Evolutionary conservation across 2,329 filamentous ascomycete species (phyloP).

Genomic region (Colletotrichum euphorbiae): DNA sequence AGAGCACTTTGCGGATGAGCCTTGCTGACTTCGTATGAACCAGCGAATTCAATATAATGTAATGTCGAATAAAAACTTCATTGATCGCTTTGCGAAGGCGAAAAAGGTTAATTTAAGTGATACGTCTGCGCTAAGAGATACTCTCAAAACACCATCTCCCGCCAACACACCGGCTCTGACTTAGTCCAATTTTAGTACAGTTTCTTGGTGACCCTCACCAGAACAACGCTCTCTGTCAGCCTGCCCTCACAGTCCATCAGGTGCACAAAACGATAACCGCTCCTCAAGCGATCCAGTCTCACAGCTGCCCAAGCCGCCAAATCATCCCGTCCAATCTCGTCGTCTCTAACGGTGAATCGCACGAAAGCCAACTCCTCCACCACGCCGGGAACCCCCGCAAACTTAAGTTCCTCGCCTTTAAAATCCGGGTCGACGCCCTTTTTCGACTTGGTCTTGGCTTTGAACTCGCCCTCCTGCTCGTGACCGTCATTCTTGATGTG

Average conservation of each 20-base stretch:
- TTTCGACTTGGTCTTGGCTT: constrained; percentile 69
- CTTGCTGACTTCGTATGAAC: not conserved
- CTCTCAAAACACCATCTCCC: not conserved
- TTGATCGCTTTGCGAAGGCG: not conserved
- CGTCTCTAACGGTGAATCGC: constrained; percentile 88
- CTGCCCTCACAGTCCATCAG: constrained; percentile 77
- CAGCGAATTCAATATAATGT: not conserved
- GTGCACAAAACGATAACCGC: constrained; percentile 82
- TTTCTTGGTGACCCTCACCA: constrained; percentile 79
- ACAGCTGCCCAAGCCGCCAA: constrained; percentile 91
- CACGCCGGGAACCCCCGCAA: constrained; percentile 66
- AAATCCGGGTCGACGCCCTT: constrained; percentile 74
- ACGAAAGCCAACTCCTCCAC: constrained; percentile 79
- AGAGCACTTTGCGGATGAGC: not conserved
- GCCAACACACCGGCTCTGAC: not conserved
- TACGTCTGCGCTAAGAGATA: not conserved
- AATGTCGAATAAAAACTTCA: not conserved
- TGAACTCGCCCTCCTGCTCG: constrained; percentile 60
- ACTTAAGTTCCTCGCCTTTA: constrained; percentile 66
- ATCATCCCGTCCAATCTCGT: constrained; percentile 82
- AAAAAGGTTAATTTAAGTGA: not conserved
- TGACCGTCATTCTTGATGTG: constrained; percentile 53
- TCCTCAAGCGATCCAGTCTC: constrained; percentile 80
- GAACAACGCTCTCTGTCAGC: constrained; percentile 73
- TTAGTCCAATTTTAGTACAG: constrained; percentile 43